Evolutionary conservation across 2,329 filamentous ascomycete genomes (phyloP), one percentile per base, ranked within the genome.

Genomic region (Penicillium sp.): DNA sequence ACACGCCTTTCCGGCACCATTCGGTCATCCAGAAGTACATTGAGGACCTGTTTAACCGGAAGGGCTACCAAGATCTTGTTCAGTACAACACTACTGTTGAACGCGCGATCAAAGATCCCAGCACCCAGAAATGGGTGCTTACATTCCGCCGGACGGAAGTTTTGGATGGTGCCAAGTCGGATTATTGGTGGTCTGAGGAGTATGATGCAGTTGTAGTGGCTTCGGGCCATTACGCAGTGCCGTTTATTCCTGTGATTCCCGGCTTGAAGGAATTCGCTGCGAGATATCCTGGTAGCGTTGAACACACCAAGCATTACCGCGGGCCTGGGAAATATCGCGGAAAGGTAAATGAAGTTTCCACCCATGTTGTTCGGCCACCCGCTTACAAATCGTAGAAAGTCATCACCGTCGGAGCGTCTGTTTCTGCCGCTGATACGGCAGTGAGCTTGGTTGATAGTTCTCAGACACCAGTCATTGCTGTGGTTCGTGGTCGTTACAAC

Each of bases 181-280:
- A 87, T 62, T 80, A 81, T 58, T 88, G 86, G 84, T 87, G 85
- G 85, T 73, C 72, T 0, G 86, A 88, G 65, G 74, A 73, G 29
- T 87, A 87, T 55, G 85, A 88, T 63, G 84, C 83, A 0, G 77
- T 87, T 0, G 74, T 87, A 0, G 79, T 87, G 4, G 85, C 84
- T 1, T 84, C 77, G 34, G 85, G 85, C 0, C 84, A 87, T 61
- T 87, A 83, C 61, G 80, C 76, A 31, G 82, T 87, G 1, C 85
- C 84, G 0, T 87, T 65, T 62, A 66, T 80, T 2, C 78, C 78
- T 0, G 61, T 66, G 0, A 77, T 80, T n/a, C 61, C 70, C 0
- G 78, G 78, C 0, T 52, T 81, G n/a, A 62, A 68, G 8, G 75
- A 76, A 27, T 79, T 72, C 43, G 70, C 76, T 4, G 60, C 66